These are phyloP conservation scores for Sporormia fimetaria DNA, from an alignment of 495 filamentous ascomycete genomes.

Conservation along the genomic window DNA sequence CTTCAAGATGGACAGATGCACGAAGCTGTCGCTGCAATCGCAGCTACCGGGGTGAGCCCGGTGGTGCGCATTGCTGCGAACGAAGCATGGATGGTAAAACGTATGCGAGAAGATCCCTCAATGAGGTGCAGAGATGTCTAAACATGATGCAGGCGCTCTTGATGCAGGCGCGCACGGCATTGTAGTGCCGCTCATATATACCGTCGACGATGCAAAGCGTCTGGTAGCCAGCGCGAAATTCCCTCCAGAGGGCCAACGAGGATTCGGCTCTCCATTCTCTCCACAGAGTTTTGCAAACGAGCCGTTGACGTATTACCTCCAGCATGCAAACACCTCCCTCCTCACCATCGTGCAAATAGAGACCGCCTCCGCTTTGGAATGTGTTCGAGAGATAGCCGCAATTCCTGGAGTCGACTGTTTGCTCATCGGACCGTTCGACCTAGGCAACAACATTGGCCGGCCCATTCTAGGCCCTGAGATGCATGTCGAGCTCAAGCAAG, in stretches of 20 bases:
- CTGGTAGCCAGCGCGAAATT: slow-evolving; percentile 34
- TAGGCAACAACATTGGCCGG: slow-evolving; percentile 64
- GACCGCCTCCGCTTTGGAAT: slow-evolving; percentile 57
- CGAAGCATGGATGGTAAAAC: slow-evolving; percentile 37
- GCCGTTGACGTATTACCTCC: slow-evolving; percentile 52
- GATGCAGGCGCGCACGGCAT: slow-evolving; percentile 37
- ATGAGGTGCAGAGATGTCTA: slow-evolving; percentile 1
- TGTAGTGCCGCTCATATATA: slow-evolving; percentile 33
- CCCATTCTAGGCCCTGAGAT: slow-evolving; percentile 53
- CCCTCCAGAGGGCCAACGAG: slow-evolving; percentile 30
- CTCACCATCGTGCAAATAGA: slow-evolving; percentile 75
- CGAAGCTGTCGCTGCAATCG: slow-evolving; percentile 54
- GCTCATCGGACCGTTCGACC: slow-evolving; percentile 69
- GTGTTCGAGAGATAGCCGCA: slow-evolving; percentile 56
- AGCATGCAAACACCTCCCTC: slow-evolving; percentile 60
- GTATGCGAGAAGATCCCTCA: slow-evolving; percentile 11
- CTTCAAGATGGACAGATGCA: slow-evolving; percentile 63
- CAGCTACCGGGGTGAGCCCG: slow-evolving; percentile 30
- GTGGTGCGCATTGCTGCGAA: slow-evolving; percentile 33
- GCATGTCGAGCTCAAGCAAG: slow-evolving; percentile 51
- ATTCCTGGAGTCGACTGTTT: slow-evolving; percentile 61
- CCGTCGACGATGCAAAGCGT: slow-evolving; percentile 29
- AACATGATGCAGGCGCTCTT: slow-evolving; percentile 26
- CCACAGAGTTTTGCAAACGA: slow-evolving; percentile 47
- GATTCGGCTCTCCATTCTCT: slow-evolving; percentile 36